Base-by-base conservation (phyloP, 106 monocot genomes). In the Ottelia alismoides region DNA sequence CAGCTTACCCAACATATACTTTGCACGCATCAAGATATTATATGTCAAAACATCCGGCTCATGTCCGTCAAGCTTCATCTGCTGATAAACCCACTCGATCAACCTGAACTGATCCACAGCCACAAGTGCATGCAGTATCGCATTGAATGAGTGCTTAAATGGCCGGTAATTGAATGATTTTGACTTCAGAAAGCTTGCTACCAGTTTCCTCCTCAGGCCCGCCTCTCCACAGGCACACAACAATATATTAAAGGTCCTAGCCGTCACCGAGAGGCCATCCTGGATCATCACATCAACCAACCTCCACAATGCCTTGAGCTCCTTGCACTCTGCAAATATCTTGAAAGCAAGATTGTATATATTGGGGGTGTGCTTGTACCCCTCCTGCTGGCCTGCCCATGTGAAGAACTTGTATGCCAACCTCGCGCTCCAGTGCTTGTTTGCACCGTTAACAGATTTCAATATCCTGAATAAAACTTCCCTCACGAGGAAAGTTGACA, bases 31-130 rank as follows among this genome's bases (percentile, higher is more conserved):
- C 12, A 96, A 25, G 43, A 89, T 67, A 62, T 96, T 96, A 49
- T 85, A 96, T 11, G 96, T 89, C 29, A 96, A 66, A 4, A 85
- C 56, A 72, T 96, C 88, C 0, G 94, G 76, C 0, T 63, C 50
- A 22, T 79, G 61, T 27, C 81, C 79, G 28, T 85, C 76, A 11
- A 65, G 30, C 18, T 72, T 28, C 96, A 96, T 89, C 56, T 74
- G 57, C 52, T 79, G 65, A 47, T 85, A 74, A 24, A 96, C 96
- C 88, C 96, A 96, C 61, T 96, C 96, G 16, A 88, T 68, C 64
- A 96, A 46, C 51, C 74, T 54, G 46, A 79, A 89, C 58, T 96
- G 88, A 26, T 77, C 57, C 11, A 82, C 18, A 0, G 57, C 60
- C 17, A 85, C 66, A 12, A 96, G 72, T 1, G 85, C 82, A 53